Base-by-base conservation (phyloP, 225 moss, liverwort and hornwort species). In the Asterella californica region DNA sequence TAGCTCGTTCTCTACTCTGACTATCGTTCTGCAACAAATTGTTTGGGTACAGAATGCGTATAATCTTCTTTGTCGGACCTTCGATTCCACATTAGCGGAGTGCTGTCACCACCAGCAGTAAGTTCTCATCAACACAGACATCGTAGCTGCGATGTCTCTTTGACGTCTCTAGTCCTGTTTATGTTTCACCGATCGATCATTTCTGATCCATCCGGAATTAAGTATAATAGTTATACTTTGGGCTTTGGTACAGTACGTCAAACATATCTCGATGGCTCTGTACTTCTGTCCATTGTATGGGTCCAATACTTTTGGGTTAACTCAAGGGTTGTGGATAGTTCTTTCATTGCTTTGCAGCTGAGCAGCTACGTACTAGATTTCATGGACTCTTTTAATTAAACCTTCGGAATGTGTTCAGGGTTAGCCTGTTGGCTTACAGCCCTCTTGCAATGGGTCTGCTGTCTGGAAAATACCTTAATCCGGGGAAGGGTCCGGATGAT, bases 361-460 rank as follows among this genome's bases (percentile, higher is more conserved):
- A 70, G 45, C 24, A 15, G 70, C 18, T 45, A 46, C 42, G 24
- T 9, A 22, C 9, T 70, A 0, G 45, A 70, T 70, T 65, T 7
- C 70, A 70, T 10, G 37, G 72, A 50, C 72, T 59, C 53, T 30
- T 46, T 75, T 11, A 67, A 27, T 55, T n/a, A n/a, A n/a, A n/a
- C 38, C 0, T 72, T 72, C 11, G 10, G 30, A 55, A 85, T 72
- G 54, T 89, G 24, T 10, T 57, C 82, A 95, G 91, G 67, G 90
- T 95, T 33, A 91, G 87, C 65, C 86, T 95, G 75, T 88, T 95
- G 77, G 90, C 93, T 22, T 95, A 92, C 67, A 93, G 92, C 80
- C 93, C 95, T 50, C 89, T 93, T 52, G 92, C 93, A n/a, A 95
- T 92, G 91, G 92, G 95, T 61, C 83, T 93, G 48, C 93, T 93